Conservation (phyloP, 73 alveolate species). For the Effrenium voratum region DNA sequence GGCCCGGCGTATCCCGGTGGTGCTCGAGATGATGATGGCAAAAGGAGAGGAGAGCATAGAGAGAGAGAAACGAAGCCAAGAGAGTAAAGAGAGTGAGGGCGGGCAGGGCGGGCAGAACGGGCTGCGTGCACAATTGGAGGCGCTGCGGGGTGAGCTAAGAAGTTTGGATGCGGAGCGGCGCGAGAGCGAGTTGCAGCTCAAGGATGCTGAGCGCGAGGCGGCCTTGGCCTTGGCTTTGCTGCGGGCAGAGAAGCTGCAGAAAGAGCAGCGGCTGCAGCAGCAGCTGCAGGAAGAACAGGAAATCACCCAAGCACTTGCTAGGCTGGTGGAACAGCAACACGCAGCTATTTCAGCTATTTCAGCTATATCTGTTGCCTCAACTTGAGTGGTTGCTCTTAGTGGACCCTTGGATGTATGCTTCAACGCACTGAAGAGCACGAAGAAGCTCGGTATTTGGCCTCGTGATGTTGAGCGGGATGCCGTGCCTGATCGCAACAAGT, state of each 20-base stretch:
- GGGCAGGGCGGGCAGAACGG: background rate
- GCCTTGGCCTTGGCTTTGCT: slow-evolving; percentile 1
- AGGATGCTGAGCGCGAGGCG: background rate
- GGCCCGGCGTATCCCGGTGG: slow-evolving; percentile 1
- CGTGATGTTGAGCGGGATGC: too few relatives aligned
- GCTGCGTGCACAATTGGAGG: slow-evolving; percentile 55
- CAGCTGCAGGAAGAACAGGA: slow-evolving; percentile 61
- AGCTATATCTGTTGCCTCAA: too few relatives aligned
- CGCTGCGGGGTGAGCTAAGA: slow-evolving; percentile 36
- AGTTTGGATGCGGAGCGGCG: slow-evolving; percentile 32
- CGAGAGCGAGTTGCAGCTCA: slow-evolving; percentile 11
- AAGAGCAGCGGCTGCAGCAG: background rate
- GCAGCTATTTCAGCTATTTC: too few relatives aligned
- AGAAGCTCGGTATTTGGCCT: too few relatives aligned
- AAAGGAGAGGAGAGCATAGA: too few relatives aligned
- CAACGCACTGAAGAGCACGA: too few relatives aligned
- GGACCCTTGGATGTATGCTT: too few relatives aligned
- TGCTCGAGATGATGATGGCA: too few relatives aligned
- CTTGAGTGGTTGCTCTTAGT: too few relatives aligned
- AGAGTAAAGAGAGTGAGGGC: too few relatives aligned
- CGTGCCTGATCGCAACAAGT: too few relatives aligned
- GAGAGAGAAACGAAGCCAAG: too few relatives aligned
- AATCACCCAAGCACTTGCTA: background rate
- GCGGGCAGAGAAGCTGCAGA: background rate
- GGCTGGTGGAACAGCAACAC: slow-evolving; percentile 20